phyloP scores from a whole-genome alignment of 257 asterid genomes.

The Ocimum tenuiflorum region DNA sequence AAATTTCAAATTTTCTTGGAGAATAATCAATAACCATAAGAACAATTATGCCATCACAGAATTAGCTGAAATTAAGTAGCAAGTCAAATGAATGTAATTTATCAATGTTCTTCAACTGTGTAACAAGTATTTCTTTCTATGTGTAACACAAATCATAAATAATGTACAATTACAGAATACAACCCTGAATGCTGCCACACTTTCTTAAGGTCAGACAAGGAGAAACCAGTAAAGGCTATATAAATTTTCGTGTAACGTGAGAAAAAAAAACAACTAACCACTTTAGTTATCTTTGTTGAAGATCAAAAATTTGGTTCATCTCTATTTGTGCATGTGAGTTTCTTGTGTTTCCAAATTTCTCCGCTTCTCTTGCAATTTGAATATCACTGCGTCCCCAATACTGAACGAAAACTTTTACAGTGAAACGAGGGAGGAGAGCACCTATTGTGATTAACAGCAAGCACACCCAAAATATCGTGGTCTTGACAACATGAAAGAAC shows the following conservation, averaged over 20 bases:
- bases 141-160: background rate
- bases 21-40: too few relatives aligned
- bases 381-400: slow-evolving; percentile 45
- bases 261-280: slow-evolving; percentile 4
- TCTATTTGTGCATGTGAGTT: slow-evolving; percentile 45
- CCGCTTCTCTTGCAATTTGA: slow-evolving; percentile 74
- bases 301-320: slow-evolving; percentile 47
- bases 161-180: slow-evolving; percentile 49
- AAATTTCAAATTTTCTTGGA: too few relatives aligned
- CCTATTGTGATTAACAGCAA: slow-evolving; percentile 50
- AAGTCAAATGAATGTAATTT: background rate
- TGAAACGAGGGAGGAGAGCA: slow-evolving; percentile 74
- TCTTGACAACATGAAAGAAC: slow-evolving; percentile 52
- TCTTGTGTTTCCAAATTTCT: slow-evolving; percentile 41
- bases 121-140: background rate
- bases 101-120: background rate
- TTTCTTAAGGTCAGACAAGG: too few relatives aligned
- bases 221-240: slow-evolving; percentile 5
- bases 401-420: slow-evolving; percentile 46
- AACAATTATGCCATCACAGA: too few relatives aligned
- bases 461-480: slow-evolving; percentile 65
- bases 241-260: slow-evolving; percentile 18
- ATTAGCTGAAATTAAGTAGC: background rate
- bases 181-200: too few relatives aligned
- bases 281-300: slow-evolving; percentile 30